Evolutionary conservation across 148 eudicot species (phyloP).

Genomic region (Rhododendron kiyosumense): DNA sequence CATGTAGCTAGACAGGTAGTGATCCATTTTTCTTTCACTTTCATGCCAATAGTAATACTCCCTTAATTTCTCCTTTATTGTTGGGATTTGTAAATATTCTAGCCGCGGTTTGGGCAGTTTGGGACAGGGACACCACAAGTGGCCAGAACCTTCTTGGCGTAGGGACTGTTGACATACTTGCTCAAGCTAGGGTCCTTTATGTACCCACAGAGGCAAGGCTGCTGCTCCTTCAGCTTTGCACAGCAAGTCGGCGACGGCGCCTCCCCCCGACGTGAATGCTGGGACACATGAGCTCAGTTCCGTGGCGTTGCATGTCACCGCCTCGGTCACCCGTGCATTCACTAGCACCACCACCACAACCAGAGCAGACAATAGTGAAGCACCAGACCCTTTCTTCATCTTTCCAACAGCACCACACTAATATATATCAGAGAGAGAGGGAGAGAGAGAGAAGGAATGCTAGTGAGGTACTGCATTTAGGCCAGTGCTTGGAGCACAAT

Average conservation of each 20-base stretch:
- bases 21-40: too few relatives aligned
- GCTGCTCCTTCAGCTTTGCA: conserved; percentile 25
- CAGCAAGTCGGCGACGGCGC: conserved; percentile 29
- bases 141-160: conserved; percentile 16
- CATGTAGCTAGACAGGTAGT: too few relatives aligned
- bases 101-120: too few relatives aligned
- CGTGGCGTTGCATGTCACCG: conserved; percentile 21
- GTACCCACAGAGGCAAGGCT: conserved; percentile 33
- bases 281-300: conserved; percentile 20
- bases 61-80: not conserved
- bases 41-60: too few relatives aligned
- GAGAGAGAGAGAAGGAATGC: not conserved
- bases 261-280: conserved; percentile 11
- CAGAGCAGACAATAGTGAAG: not conserved
- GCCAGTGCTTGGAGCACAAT: too few relatives aligned
- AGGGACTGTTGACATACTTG: conserved; percentile 21
- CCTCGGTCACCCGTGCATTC: conserved; percentile 1
- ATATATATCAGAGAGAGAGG: not conserved
- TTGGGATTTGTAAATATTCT: not conserved
- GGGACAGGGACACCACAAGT: conserved; percentile 26
- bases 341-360: not conserved
- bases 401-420: not conserved
- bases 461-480: too few relatives aligned
- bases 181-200: conserved; percentile 17
- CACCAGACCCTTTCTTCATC: not conserved